Conservation (phyloP, 2,329 filamentous ascomycete species). For the Helotiales sp. region DNA sequence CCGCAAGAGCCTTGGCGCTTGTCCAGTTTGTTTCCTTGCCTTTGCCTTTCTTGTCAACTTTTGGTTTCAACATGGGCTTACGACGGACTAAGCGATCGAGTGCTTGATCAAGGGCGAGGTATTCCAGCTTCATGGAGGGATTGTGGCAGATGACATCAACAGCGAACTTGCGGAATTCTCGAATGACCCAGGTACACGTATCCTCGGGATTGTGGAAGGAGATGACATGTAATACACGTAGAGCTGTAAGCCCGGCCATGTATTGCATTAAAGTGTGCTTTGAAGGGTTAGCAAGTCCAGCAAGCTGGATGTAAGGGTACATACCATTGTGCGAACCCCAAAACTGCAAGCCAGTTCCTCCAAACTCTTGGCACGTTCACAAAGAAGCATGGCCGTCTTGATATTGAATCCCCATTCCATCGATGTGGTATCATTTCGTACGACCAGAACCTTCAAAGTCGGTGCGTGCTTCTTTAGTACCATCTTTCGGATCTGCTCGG, state of each 20-base stretch:
- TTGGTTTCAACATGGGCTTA: conserved; percentile 36
- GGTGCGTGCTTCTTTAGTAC: conserved; percentile 63
- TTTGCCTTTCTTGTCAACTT: conserved; percentile 44
- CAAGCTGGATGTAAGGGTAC: conserved; percentile 35
- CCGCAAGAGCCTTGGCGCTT: conserved; percentile 6
- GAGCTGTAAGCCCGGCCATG: conserved; percentile 52
- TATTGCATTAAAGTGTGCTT: conserved; percentile 64
- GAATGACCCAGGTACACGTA: conserved; percentile 60
- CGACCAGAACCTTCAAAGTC: conserved; percentile 60
- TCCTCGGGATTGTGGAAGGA: conserved; percentile 61
- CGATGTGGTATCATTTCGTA: conserved; percentile 58
- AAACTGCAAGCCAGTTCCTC: conserved; percentile 62
- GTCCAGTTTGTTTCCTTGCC: conserved; percentile 40
- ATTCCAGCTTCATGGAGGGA: conserved; percentile 61
- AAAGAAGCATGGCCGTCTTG: conserved; percentile 59
- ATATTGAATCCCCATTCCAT: conserved; percentile 62
- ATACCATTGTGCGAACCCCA: conserved; percentile 59
- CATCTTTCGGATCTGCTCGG: conserved; percentile 62
- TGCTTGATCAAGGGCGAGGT: conserved; percentile 57
- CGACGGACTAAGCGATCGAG: conserved; percentile 54
- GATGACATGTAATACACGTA: conserved; percentile 61
- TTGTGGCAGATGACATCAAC: conserved; percentile 62
- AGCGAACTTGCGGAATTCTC: conserved; percentile 62
- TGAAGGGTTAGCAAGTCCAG: conserved; percentile 7
- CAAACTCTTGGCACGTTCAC: conserved; percentile 53